phyloP scores from a whole-genome alignment of 1,284 basidiomycete genomes.

The Pseudozyma sp. region DNA sequence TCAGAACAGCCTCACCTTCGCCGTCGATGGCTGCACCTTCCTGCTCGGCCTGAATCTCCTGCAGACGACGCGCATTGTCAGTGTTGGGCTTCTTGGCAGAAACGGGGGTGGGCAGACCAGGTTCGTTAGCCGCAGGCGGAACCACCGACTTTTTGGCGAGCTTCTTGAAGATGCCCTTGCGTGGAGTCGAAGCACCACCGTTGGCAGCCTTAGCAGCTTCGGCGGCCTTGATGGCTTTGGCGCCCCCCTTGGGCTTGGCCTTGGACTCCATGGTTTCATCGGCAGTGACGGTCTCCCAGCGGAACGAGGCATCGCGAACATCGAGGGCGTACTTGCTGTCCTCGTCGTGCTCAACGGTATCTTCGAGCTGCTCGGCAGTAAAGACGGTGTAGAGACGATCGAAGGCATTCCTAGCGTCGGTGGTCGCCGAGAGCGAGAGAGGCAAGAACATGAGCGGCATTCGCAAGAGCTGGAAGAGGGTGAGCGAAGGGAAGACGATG shows the following conservation, averaged over 20 bases:
- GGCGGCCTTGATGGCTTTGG: not conserved
- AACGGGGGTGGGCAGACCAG: conserved; percentile 30
- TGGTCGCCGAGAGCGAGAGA: conserved; percentile 62
- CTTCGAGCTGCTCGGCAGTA: conserved; percentile 75
- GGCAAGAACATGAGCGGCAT: conserved; percentile 78
- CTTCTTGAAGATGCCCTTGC: conserved; percentile 35
- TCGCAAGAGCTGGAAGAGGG: conserved; percentile 73
- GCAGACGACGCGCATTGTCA: conserved; percentile 29
- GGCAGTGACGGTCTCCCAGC: conserved; percentile 55
- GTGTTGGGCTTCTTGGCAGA: conserved; percentile 24
- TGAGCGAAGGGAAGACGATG: conserved; percentile 69
- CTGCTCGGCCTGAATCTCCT: conserved; percentile 46
- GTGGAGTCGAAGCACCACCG: conserved; percentile 7
- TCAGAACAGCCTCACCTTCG: conserved; percentile 30
- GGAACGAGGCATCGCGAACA: conserved; percentile 49
- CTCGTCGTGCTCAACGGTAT: conserved; percentile 77
- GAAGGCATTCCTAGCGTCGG: conserved; percentile 65
- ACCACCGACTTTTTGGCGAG: conserved; percentile 21
- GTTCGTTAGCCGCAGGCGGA: conserved; percentile 30
- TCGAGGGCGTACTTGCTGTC: conserved; percentile 49
- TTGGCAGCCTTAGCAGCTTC: conserved; percentile 6
- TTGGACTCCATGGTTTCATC: conserved; percentile 36
- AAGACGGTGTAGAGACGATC: conserved; percentile 72
- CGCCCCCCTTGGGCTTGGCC: conserved; percentile 24
- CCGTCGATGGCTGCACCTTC: conserved; percentile 25